Evolutionary conservation across 768 basidiomycete species (phyloP), one percentile per base, ranked within the genome.

Genomic region (Auriscalpium vulgare): DNA sequence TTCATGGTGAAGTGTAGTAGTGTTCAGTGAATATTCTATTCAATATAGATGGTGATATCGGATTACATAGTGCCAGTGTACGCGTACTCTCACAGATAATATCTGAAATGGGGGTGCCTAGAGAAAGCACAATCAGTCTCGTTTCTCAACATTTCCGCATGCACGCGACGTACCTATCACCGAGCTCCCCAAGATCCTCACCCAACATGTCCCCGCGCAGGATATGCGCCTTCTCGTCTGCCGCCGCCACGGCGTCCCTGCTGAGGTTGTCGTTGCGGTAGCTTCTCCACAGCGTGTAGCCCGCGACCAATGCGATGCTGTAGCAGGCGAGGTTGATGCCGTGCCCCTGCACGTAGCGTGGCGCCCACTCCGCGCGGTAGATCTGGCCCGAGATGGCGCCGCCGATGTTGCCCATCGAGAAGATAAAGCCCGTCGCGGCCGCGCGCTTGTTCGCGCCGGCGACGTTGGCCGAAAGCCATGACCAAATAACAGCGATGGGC

Each of bases 271-370:
- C 67, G 4, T 34, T 23, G 23, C 57, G 56, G 55, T 66, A 66
- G 56, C 65, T 65, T 52, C 47, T 59, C 65, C 65, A 68, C 38
- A 66, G 50, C 35, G 53, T 52, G 10, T 59, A 44, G 51, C 63
- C 67, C 8, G 65, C 56, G 45, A 61, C 52, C n/a, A 68, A 53
- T n/a, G 64, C 65, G 51, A 63, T 29, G 37, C 51, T 60, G 50
- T 66, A 68, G 59, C 62, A 66, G 6, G 37, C 63, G 37, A 66
- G 38, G 63, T 66, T 69, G 57, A 67, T 64, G 10, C 66, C 69
- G 52, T 70, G 69, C 4, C 70, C 70, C 29, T 67, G 67, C n/a
- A 71, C 62, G 58, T 66, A 71, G 10, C 70, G 65, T 36, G 69
- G 70, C 6, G 64, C 60, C 66, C 68, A 65, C 57, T 67, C 61